Percentiles rank a stretch among this genome's conserved stretches.
Evolutionary conservation across 2,329 filamentous ascomycete genomes (phyloP).

Genomic region (Hymenoscyphus occultus): DNA sequence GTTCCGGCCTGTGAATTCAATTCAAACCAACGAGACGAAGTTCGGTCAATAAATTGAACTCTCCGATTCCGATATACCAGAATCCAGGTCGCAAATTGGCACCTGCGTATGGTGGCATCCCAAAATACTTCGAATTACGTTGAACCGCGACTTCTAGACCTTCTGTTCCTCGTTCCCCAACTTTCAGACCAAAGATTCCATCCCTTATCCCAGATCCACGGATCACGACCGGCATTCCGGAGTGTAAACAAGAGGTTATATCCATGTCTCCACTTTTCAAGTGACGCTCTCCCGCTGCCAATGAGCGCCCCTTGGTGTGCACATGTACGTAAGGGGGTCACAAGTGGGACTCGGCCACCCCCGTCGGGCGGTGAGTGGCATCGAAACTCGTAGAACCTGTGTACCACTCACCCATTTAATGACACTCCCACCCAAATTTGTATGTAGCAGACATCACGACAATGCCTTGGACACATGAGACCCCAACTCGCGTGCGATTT

Average conservation of each 20-base stretch:
- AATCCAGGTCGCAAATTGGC: background rate
- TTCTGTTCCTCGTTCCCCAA: too few species aligned
- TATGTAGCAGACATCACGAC: too few species aligned
- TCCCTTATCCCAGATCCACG: background rate
- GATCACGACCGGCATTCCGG: background rate
- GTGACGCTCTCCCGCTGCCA: background rate
- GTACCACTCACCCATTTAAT: too few species aligned
- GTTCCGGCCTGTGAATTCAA: background rate
- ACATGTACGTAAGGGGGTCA: too few species aligned
- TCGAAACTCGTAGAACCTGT: too few species aligned
- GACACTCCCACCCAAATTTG: too few species aligned
- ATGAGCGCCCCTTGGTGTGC: background rate
- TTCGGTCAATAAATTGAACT: background rate
- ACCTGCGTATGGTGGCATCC: background rate
- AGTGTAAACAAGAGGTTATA: background rate
- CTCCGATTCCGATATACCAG: background rate
- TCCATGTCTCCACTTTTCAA: background rate
- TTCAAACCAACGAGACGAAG: background rate
- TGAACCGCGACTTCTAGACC: too few species aligned
- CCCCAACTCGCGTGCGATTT: too few species aligned
- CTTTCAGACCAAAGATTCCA: background rate
- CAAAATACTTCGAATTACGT: background rate
- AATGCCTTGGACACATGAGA: too few species aligned
- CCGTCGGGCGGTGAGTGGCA: too few species aligned
- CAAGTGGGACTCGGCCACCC: too few species aligned